Percentiles rank a stretch among this genome's conserved stretches.
phyloP scores from a whole-genome alignment of 306 rosid species.

The Hippophae gyantsensis region DNA sequence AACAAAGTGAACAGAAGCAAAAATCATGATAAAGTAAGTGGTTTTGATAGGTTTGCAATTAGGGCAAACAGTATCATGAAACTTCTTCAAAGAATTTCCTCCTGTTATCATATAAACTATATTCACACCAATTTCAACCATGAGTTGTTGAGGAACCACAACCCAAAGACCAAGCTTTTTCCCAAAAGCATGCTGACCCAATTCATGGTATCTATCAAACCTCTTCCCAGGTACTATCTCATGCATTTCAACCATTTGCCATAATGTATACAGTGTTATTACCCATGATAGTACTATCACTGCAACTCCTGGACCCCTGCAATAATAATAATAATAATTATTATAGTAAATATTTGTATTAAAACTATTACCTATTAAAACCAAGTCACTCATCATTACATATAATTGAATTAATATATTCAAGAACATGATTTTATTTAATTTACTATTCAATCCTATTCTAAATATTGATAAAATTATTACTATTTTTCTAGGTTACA shows the following conservation, averaged over 20 bases:
- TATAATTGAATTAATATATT: too few relatives aligned
- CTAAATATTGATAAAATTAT: too few relatives aligned
- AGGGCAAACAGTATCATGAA: slow-evolving; percentile 17
- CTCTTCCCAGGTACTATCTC: slow-evolving; percentile 31
- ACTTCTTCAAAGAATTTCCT: slow-evolving; percentile 30
- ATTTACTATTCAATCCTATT: too few relatives aligned
- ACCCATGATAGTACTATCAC: slow-evolving; percentile 33
- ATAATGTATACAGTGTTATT: slow-evolving; percentile 33
- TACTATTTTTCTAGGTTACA: too few relatives aligned
- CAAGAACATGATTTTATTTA: too few relatives aligned
- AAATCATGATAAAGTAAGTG: too few relatives aligned
- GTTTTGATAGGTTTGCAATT: slow-evolving; percentile 21
- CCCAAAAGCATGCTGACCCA: slow-evolving; percentile 35
- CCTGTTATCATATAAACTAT: slow-evolving; percentile 43
- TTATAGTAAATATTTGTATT: too few relatives aligned
- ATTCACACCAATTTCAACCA: slow-evolving; percentile 24
- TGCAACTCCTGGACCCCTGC: slow-evolving; percentile 35
- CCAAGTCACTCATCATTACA: too few relatives aligned
- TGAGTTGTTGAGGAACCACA: slow-evolving; percentile 37
- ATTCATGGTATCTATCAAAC: slow-evolving; percentile 41
- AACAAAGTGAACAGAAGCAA: slow-evolving; percentile 28
- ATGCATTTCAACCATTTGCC: slow-evolving; percentile 45
- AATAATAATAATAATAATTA: background rate
- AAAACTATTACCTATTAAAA: too few relatives aligned
- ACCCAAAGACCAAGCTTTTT: slow-evolving; percentile 31